phyloP scores from a whole-genome alignment of 371 early-diverging fungal genomes.

The Parasitella parasitica region DNA sequence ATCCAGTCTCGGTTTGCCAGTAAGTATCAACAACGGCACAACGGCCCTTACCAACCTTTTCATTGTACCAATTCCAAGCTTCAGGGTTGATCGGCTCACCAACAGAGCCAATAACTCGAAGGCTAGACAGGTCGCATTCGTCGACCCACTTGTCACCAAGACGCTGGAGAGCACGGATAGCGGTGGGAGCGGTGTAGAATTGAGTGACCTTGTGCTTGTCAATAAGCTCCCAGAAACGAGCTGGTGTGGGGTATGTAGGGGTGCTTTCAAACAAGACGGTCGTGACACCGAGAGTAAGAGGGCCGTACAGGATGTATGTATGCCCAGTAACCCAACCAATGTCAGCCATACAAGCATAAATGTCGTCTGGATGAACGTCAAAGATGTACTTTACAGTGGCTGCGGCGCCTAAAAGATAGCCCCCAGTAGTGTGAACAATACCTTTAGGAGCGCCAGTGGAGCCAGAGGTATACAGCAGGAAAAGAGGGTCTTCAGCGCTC shows the following conservation, averaged over 20 bases:
- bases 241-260: conserved; percentile 81
- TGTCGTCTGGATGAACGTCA: conserved; percentile 81
- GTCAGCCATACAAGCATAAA: conserved; percentile 83
- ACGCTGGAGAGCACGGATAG: conserved; percentile 89
- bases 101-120: conserved; percentile 92
- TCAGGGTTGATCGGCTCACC: conserved; percentile 98
- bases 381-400: conserved; percentile 92
- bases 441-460: conserved; percentile 98
- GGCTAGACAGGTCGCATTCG: conserved; percentile 68
- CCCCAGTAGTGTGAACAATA: conserved; percentile 91
- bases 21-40: conserved; percentile 95
- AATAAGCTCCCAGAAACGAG: conserved; percentile 81
- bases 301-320: conserved; percentile 93
- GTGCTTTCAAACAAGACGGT: conserved; percentile 91
- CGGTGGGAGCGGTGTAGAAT: conserved; percentile 98
- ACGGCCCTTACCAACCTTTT: conserved; percentile 79
- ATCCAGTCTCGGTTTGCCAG: conserved; percentile 96
- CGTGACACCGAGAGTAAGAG: conserved; percentile 85
- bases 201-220: conserved; percentile 91
- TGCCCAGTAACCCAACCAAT: conserved; percentile 85
- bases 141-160: conserved; percentile 80
- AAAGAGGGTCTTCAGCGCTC: conserved; percentile 92
- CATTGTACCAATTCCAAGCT: conserved; percentile 95
- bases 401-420: conserved; percentile 92
- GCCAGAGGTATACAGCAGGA: conserved; percentile 97